A percentile compares a stretch with the other conserved stretches of the same genome.
Evolutionary conservation across 768 basidiomycete genomes (phyloP).

Genomic region (Rhizopogon vinicolor): DNA sequence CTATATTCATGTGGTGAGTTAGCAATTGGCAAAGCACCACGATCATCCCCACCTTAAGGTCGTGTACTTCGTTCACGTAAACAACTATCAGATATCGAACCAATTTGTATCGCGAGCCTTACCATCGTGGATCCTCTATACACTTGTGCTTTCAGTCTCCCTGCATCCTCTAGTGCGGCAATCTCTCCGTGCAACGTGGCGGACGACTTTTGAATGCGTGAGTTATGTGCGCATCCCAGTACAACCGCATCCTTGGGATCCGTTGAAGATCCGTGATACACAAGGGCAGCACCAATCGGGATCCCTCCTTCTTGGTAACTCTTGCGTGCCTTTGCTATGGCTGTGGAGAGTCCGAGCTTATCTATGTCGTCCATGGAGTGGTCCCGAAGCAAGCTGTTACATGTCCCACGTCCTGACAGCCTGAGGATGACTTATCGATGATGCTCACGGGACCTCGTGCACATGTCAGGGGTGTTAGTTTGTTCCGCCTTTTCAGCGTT

Average conservation of each 20-base stretch:
- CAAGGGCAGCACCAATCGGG: constrained; percentile 56
- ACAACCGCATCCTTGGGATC: constrained; percentile 15
- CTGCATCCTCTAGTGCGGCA: constrained; percentile 48
- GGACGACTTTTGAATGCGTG: constrained; percentile 38
- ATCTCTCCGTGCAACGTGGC: constrained; percentile 46
- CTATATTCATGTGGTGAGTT: constrained; percentile 25
- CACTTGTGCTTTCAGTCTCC: constrained; percentile 37
- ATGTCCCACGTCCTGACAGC: not conserved
- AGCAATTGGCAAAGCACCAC: not conserved
- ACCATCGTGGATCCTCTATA: constrained; percentile 51
- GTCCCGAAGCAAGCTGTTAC: not conserved
- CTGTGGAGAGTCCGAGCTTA: constrained; percentile 26
- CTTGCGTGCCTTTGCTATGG: constrained; percentile 38
- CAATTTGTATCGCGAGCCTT: constrained; percentile 9
- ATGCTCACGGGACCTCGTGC: not conserved
- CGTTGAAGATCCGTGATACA: constrained; percentile 21
- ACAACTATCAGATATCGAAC: not conserved
- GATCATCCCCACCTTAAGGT: constrained; percentile 30
- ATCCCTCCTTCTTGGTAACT: constrained; percentile 51
- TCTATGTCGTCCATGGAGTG: constrained; percentile 16
- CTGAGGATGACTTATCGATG: not conserved
- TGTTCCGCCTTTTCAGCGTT: not conserved
- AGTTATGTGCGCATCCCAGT: constrained; percentile 41
- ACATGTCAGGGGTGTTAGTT: not conserved
- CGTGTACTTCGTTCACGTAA: constrained; percentile 25